Base-by-base conservation (phyloP, 2,329 filamentous ascomycete species). In the Akanthomyces lecanii region DNA sequence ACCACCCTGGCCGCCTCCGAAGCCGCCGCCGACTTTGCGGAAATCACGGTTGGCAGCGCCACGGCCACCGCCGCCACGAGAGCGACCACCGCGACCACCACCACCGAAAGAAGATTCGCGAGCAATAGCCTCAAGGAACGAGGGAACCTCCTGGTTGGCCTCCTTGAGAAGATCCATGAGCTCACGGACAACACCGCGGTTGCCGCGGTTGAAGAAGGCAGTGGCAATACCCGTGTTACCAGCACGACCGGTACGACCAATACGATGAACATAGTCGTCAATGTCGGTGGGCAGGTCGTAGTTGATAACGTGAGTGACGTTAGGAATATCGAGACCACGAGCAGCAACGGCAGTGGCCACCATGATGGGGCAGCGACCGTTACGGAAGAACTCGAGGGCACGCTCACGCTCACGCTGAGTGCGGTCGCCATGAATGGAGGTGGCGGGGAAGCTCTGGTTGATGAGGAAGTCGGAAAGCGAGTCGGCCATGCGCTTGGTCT, bases 401-500 rank as follows among this genome's bases (percentile, higher is more conserved):
- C 93, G 91, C 82, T 98, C 95, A 89, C 95, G 95, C 83, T 99
- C 95, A 70, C 94, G 93, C 83, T 99, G 95, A 64, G 94, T 98
- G 71, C 95, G 92, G 78, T 99, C 95, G 77, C 95, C 95, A 80
- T 99, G 95, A 73, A 99, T 99, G 59, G 95, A 97, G 21, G 95
- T 99, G 61, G 95, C 95, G 10, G 94, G 94, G 86, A 99, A 97
- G 77, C 88, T 93, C 80, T 98, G 94, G 83, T 97, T 97, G 82
- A 98, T 96, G 65, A 99, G 82, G 84, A 97, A 99, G 76, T 99
- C 95, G 66, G 93, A 98, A 61, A 99, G 84, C 18, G 93, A 94
- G 78, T 99, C 95, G 65, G 95, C 95, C 93, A 98, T 98, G 71
- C 95, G 94, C 89, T 99, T 99, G 66, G 95, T 98, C 84, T 98